These are phyloP conservation scores for Tricholoma saponaceum DNA, from an alignment of 768 basidiomycete species.

Conservation along the genomic window DNA sequence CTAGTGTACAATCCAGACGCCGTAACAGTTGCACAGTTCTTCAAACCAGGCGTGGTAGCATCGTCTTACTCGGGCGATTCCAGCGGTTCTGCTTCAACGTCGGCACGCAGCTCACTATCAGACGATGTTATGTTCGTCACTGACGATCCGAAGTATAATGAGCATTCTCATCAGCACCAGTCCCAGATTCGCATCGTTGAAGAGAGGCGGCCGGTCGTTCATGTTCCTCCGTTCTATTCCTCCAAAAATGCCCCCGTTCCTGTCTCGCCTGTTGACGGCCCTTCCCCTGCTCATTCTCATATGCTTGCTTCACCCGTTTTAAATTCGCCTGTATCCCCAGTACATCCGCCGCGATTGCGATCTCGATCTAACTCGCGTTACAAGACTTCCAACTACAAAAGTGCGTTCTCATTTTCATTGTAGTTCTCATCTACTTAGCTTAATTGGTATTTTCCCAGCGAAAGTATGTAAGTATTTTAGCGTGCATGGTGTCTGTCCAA, in stretches of 20 bases:
- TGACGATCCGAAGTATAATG: constrained; percentile 37
- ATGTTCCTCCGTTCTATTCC: constrained; percentile 28
- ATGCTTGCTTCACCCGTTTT: constrained; percentile 9
- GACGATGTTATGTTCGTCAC: constrained; percentile 30
- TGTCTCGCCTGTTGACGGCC: constrained; percentile 9
- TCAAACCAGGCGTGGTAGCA: constrained; percentile 9
- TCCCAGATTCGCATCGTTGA: constrained; percentile 34
- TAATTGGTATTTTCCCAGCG: constrained; percentile 29
- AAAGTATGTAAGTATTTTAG: constrained; percentile 59
- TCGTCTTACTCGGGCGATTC: constrained; percentile 10
- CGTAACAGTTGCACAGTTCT: constrained; percentile 3
- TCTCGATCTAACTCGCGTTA: constrained; percentile 26
- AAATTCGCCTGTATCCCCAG: constrained; percentile 3
- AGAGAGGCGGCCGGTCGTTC: constrained; percentile 25
- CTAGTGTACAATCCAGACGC: constrained; percentile 7
- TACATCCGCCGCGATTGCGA: constrained; percentile 10
- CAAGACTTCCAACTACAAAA: constrained; percentile 38
- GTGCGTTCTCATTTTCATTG: constrained; percentile 21
- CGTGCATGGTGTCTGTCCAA: constrained; percentile 43
- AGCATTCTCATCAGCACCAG: constrained; percentile 36
- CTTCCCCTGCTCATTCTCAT: constrained; percentile 10
- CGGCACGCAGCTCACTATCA: constrained; percentile 17
- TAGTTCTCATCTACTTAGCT: background rate
- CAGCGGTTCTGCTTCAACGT: constrained; percentile 10
- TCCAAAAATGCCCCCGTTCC: constrained; percentile 8